Conservation (phyloP, 768 basidiomycete genomes). For the Termitomyces sp. region DNA sequence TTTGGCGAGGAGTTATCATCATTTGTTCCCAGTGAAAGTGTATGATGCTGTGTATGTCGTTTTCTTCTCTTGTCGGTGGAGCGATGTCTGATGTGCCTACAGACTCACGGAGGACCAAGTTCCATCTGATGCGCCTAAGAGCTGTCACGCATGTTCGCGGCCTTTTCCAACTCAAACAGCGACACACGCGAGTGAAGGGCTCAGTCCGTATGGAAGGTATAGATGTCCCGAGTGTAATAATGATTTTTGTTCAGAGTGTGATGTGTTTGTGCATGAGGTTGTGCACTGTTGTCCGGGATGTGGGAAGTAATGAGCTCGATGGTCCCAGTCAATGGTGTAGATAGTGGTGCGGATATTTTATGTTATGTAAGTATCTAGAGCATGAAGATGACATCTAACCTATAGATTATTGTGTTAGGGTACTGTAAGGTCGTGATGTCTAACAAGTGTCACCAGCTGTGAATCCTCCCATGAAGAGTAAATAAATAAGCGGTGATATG, state of each 20-base stretch:
- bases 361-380: neutral
- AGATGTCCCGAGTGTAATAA: conserved; percentile 80
- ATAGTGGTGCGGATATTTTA: neutral
- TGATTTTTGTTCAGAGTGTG: conserved; percentile 95
- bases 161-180: conserved; percentile 56
- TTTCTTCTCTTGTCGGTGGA: neutral
- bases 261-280: conserved; percentile 94
- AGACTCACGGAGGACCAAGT: conserved; percentile 39
- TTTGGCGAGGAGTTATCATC: conserved; percentile 92
- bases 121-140: conserved; percentile 23
- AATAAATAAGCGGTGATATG: neutral
- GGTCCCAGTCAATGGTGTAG: neutral
- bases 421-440: conserved; percentile 4
- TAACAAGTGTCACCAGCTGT: neutral
- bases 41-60: conserved; percentile 76
- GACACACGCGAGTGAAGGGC: conserved; percentile 49
- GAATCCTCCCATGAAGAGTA: neutral
- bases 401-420: conserved; percentile 6
- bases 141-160: conserved; percentile 80
- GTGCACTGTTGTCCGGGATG: conserved; percentile 94
- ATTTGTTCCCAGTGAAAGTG: conserved; percentile 90
- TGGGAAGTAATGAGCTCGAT: conserved; percentile 35
- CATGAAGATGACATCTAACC: neutral
- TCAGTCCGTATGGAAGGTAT: conserved; percentile 86
- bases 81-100: conserved; percentile 7